Evolutionary conservation across 495 filamentous ascomycete species (phyloP), one percentile per base, ranked within the genome.

Genomic region (Apodospora peruviana): DNA sequence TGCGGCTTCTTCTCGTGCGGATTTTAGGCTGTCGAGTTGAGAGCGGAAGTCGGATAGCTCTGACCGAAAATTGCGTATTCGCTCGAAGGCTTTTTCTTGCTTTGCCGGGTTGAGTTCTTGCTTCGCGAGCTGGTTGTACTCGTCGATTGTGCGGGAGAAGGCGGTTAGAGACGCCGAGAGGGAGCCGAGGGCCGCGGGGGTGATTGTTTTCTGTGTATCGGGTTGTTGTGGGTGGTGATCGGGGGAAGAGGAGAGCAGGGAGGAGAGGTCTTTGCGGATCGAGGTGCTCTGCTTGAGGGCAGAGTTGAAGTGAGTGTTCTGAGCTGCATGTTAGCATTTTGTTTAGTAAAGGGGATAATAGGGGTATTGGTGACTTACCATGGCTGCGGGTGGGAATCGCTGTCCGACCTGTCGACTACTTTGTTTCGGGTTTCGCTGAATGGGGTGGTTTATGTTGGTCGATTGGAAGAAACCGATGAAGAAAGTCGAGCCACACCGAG

Each of bases 261-360:
- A 70, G 55, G 87, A 81, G 43, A 96, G 83, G 66, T 95, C 90
- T 51, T 82, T 83, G 55, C 90, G 88, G 61, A 96, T 85, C 5
- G 88, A 78, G 47, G 87, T 90, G 39, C 85, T 87, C 73, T 96
- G 91, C 70, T 95, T 94, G 23, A 96, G 80, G 24, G 93, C 91
- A 16, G 90, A 91, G 69, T 96, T 96, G 80, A 96, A 96, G 52
- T 91, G 80, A 14, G 88, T 88, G 66, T 95, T 96, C 91, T 79
- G 2, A 21, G 21, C 3, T 1, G 9, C 5, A 17, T 24, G 48
- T 56, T 52, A 49, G 37, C n/a, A n/a, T 40, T 14, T 35, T 17
- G 14, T 9, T 8, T 45, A 22, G 18, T 2, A 18, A n/a, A 11
- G 39, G 5, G 5, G 39, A 10, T 21, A 41, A 41, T 18, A 18